Evolutionary conservation across 306 rosid genomes (phyloP).

Genomic region (Spatholobus suberectus): DNA sequence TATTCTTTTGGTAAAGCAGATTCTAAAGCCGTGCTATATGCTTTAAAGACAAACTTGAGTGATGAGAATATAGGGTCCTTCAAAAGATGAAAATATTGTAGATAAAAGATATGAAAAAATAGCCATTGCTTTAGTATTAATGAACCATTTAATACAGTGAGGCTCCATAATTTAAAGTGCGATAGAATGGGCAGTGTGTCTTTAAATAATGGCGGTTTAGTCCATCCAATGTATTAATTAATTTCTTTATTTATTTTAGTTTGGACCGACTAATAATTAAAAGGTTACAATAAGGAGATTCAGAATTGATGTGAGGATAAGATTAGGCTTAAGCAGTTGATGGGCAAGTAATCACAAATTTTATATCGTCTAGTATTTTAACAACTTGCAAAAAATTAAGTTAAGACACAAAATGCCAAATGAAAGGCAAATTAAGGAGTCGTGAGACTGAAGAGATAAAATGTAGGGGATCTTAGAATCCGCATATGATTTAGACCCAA

Average conservation of each 20-base stretch:
- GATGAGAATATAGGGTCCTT: slow-evolving; percentile 5
- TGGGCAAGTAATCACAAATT: neutral
- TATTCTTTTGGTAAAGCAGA: slow-evolving; percentile 42
- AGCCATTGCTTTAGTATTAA: neutral
- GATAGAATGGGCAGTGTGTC: neutral
- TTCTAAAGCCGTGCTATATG: slow-evolving; percentile 35
- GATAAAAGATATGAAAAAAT: neutral
- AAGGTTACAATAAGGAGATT: slow-evolving; percentile 1
- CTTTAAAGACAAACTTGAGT: slow-evolving; percentile 30
- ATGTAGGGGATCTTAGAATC: slow-evolving; percentile 27
- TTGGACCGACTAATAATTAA: neutral
- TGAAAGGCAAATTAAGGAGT: slow-evolving; percentile 18
- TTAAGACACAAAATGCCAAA: neutral
- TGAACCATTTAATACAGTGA: neutral
- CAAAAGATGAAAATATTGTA: neutral
- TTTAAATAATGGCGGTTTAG: slow-evolving; percentile 30
- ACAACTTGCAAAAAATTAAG: neutral
- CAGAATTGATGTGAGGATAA: slow-evolving; percentile 23
- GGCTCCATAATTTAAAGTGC: slow-evolving; percentile 24
- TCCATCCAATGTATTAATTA: neutral
- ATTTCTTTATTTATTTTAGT: neutral
- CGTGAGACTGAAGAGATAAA: slow-evolving; percentile 24
- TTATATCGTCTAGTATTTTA: neutral
- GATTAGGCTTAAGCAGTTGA: slow-evolving; percentile 19
- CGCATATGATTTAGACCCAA: slow-evolving; percentile 45